Percentiles rank a stretch among this genome's conserved stretches.
Conservation (phyloP, 1,284 basidiomycete genomes). For the Mycosarcoma maydis region DNA sequence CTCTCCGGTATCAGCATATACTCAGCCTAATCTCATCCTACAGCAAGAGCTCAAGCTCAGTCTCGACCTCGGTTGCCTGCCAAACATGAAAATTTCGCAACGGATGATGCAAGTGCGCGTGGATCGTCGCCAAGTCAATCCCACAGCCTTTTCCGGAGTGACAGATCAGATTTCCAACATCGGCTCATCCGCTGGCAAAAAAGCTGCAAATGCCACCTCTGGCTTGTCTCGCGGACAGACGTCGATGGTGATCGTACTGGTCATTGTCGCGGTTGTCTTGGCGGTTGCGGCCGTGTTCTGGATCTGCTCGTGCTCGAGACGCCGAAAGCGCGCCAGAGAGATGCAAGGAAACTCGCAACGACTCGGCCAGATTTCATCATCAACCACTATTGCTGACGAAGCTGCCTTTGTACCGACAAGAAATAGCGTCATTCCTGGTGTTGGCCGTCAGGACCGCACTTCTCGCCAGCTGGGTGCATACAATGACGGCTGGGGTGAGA, state of each 20-base stretch:
- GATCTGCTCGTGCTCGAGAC: slow-evolving; percentile 32
- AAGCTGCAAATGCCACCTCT: slow-evolving; percentile 22
- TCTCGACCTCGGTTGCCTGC: too few relatives aligned
- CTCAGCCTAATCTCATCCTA: not conserved
- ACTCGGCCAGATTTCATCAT: slow-evolving; percentile 1
- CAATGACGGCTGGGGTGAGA: slow-evolving; percentile 31
- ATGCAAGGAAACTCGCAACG: slow-evolving; percentile 18
- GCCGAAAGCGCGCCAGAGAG: slow-evolving; percentile 28
- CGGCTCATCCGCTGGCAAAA: slow-evolving; percentile 15
- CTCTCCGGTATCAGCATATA: too few relatives aligned
- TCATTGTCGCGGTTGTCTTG: slow-evolving; percentile 16
- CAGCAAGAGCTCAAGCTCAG: too few relatives aligned
- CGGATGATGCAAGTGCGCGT: slow-evolving; percentile 4
- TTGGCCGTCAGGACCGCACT: not conserved
- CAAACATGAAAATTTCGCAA: too few relatives aligned
- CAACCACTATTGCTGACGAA: not conserved
- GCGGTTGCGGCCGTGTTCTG: slow-evolving; percentile 26
- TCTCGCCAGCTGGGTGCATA: slow-evolving; percentile 3
- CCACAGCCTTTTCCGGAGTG: slow-evolving; percentile 38
- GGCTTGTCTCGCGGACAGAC: slow-evolving; percentile 19
- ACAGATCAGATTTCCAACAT: slow-evolving; percentile 40
- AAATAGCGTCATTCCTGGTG: not conserved
- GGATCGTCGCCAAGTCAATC: slow-evolving; percentile 29
- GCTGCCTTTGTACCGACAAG: not conserved
- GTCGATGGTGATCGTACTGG: slow-evolving; percentile 17